Conservation (phyloP, 495 filamentous ascomycete species). For the Penicillium soppii region DNA sequence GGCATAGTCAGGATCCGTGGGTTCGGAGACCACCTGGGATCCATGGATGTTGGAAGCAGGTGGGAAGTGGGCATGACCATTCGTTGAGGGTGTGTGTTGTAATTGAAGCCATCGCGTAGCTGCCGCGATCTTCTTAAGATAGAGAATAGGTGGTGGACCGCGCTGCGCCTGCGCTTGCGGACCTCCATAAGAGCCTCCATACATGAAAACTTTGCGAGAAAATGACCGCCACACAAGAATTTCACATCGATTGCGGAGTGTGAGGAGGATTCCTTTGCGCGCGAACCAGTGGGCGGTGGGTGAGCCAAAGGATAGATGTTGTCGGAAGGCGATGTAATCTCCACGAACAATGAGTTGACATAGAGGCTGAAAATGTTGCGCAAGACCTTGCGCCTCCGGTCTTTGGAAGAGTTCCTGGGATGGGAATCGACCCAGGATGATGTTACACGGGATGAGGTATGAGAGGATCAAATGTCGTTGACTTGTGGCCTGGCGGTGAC, state of each 20-base stretch:
- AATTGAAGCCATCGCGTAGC: conserved; percentile 42
- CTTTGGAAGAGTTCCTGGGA: conserved; percentile 60
- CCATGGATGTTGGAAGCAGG: conserved; percentile 20
- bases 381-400: conserved; percentile 71
- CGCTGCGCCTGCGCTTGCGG: conserved; percentile 34
- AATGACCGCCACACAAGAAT: conserved; percentile 83
- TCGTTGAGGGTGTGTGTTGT: conserved; percentile 18
- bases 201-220: conserved; percentile 71
- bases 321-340: conserved; percentile 73
- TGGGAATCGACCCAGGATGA: conserved; percentile 85
- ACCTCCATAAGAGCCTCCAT: conserved; percentile 55
- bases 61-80: conserved; percentile 9
- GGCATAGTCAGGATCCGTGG: conserved; percentile 34
- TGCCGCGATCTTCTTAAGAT: conserved; percentile 39
- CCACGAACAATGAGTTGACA: conserved; percentile 72
- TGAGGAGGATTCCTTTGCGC: conserved; percentile 69
- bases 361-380: conserved; percentile 70
- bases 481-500: conserved; percentile 60
- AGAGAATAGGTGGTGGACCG: conserved; percentile 44
- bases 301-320: conserved; percentile 56
- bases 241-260: conserved; percentile 70
- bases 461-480: conserved; percentile 80
- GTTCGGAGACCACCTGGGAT: conserved; percentile 33
- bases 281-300: conserved; percentile 67
- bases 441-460: conserved; percentile 79